Evolutionary conservation across 257 asterid species (phyloP).

Genomic region (Penstemon eatonii): DNA sequence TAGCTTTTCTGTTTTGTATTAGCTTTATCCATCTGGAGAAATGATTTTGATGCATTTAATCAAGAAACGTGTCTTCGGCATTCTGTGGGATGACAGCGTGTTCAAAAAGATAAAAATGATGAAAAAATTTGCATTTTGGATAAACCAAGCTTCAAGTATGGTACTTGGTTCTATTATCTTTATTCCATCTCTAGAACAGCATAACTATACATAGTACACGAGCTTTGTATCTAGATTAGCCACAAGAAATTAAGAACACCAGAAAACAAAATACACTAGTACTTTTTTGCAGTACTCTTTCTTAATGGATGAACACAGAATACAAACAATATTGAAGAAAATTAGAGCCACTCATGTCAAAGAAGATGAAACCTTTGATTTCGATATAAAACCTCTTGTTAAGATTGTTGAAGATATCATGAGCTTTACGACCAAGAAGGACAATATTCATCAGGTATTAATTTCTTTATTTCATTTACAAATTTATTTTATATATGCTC

Average conservation of each 20-base stretch:
- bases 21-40: no score
- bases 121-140: neutral
- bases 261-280: neutral
- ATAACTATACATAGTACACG: no score
- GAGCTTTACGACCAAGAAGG: neutral
- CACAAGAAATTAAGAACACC: neutral
- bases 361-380: neutral
- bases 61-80: neutral
- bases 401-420: neutral
- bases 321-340: neutral
- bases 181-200: neutral
- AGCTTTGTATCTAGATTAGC: neutral
- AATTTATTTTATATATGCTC: no score
- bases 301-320: neutral
- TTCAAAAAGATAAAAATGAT: neutral
- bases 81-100: neutral
- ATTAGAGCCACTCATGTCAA: slow-evolving; percentile 3
- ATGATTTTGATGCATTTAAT: neutral
- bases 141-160: slow-evolving; percentile 4
- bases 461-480: no score
- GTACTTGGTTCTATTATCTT: neutral
- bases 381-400: neutral
- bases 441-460: neutral
- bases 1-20: no score
- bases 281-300: neutral